Conservation (phyloP, 2,329 filamentous ascomycete genomes). For the Exophiala calicioides region DNA sequence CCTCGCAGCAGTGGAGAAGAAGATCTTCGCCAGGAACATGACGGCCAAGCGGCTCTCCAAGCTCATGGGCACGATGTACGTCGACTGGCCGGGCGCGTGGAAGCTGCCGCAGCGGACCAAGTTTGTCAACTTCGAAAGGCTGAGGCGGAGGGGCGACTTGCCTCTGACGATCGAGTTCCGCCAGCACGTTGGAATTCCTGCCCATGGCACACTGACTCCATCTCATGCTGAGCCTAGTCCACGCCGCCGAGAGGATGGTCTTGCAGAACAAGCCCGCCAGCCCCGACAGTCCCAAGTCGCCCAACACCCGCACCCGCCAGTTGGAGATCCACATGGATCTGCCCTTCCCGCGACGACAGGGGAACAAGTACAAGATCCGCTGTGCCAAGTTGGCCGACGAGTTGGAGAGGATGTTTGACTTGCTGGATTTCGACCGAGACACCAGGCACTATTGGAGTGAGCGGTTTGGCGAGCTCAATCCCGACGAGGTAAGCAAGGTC, state of each 20-base stretch:
- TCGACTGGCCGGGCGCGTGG: not conserved
- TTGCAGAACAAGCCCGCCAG: not conserved
- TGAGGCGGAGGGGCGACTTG: not conserved
- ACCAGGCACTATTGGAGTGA: constrained; percentile 4
- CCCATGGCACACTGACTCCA: constrained; percentile 13
- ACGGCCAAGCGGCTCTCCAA: constrained; percentile 6
- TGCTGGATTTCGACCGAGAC: constrained; percentile 7
- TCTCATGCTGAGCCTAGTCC: constrained; percentile 11
- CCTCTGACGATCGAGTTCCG: constrained; percentile 16
- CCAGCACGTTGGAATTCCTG: constrained; percentile 11
- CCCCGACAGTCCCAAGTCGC: not conserved
- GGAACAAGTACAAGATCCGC: constrained; percentile 6
- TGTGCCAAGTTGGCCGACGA: not conserved
- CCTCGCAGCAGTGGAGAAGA: constrained; percentile 1
- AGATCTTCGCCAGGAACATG: constrained; percentile 14
- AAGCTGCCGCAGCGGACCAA: constrained; percentile 1
- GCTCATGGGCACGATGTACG: constrained; percentile 2
- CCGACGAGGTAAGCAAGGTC: not conserved
- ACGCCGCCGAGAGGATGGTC: constrained; percentile 11
- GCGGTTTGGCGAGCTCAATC: constrained; percentile 5
- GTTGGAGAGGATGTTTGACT: constrained; percentile 4
- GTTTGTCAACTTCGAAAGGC: constrained; percentile 10
- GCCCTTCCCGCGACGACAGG: constrained; percentile 4
- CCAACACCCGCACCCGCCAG: not conserved
- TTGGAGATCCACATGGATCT: not conserved